Base-by-base conservation (phyloP, 129 eudicot genomes). In the Centaurea solstitialis region DNA sequence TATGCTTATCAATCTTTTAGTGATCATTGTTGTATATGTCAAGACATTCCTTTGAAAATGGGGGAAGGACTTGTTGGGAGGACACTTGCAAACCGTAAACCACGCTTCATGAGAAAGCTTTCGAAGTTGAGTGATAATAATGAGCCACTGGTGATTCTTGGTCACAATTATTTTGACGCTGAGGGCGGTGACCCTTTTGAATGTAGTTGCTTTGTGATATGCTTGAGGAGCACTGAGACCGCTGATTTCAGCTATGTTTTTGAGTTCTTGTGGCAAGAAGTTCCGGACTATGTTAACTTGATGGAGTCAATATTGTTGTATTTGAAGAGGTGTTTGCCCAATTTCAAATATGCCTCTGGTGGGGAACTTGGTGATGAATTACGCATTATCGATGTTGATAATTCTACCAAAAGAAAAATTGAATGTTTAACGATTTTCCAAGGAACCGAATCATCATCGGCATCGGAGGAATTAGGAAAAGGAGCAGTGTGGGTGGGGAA, bases 381-480 rank as follows among this genome's bases (percentile, higher is more conserved):
- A 53, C 62, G 62, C 62, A 53, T 53, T 53, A 53, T 53, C n/a
- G 62, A 53, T 53, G 62, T 53, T 17, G 62, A 53, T 20, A 15
- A 53, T 53, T 4, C 62, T 53, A 53, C 62, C 15, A 18, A 53
- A 53, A 53, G 62, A 15, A 40, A 26, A 50, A 23, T 15, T 7
- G 18, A 2, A 45, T 22, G n/a, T 17, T 73, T 75, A 23, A 53
- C n/a, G 69, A 57, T 75, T 53, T 57, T 75, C 37, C 28, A 75
- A 75, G 69, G 69, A 57, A 53, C 59, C 21, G 18, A 12, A 53
- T 30, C 45, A 73, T 73, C 67, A 75, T 53, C 62, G 7, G 62
- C 62, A 15, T 4, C 62, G 2, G 7, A 53, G 17, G 62, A 21
- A 53, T 53, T 53, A 53, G 62, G 3, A 53, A 53, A 15, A 53